These are phyloP conservation scores for Fusarium mangiferae DNA, from an alignment of 2,329 filamentous ascomycete species.

Conservation along the genomic window DNA sequence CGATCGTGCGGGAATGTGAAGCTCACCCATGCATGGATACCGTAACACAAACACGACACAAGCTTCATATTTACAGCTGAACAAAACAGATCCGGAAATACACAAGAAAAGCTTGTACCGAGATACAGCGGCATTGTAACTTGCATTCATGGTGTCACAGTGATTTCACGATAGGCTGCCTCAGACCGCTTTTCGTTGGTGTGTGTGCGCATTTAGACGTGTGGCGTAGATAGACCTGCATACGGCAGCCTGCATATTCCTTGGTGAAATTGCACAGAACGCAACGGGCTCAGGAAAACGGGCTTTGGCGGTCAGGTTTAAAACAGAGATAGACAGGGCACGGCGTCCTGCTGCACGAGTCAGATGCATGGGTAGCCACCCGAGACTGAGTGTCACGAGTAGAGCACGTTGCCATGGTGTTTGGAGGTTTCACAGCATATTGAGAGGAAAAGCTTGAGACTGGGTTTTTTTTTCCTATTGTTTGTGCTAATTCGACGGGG, in stretches of 20 bases:
- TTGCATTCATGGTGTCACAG: neutral
- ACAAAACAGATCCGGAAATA: neutral
- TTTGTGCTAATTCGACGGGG: neutral
- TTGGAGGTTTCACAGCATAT: neutral
- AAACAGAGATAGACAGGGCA: neutral
- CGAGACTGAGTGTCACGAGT: constrained; percentile 38
- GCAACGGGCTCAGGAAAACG: neutral
- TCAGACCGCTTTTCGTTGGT: neutral
- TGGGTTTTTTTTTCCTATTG: neutral
- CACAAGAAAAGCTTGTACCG: neutral
- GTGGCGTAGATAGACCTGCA: constrained; percentile 20
- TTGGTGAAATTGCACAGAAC: neutral
- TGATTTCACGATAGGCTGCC: neutral
- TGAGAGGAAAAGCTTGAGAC: neutral
- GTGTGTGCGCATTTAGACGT: neutral
- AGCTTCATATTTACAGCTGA: constrained; percentile 20
- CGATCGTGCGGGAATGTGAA: constrained; percentile 4
- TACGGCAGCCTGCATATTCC: constrained; percentile 20
- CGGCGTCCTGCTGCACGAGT: constrained; percentile 26
- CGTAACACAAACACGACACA: constrained; percentile 23
- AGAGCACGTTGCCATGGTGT: constrained; percentile 27
- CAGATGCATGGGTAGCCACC: constrained; percentile 27
- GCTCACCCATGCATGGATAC: neutral
- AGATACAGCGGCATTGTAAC: neutral
- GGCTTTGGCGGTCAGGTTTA: constrained; percentile 23